These are phyloP conservation scores for Ceratobasidium theobromae DNA, from an alignment of 1,284 basidiomycete species.

Conservation along the genomic window DNA sequence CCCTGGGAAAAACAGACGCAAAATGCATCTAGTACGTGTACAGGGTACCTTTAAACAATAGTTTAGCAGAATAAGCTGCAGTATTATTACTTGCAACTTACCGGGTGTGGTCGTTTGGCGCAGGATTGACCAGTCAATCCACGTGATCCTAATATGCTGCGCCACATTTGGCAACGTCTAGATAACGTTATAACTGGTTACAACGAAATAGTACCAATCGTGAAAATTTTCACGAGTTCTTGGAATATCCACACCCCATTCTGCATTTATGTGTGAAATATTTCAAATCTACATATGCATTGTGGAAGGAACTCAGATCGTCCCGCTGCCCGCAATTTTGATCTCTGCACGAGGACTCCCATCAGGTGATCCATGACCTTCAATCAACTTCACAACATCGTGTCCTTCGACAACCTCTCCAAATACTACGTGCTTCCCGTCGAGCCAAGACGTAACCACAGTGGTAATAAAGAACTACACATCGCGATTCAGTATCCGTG, in stretches of 20 bases:
- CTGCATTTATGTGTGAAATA: neutral
- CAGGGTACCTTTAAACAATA: neutral
- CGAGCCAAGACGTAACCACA: constrained; percentile 73
- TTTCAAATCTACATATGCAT: neutral
- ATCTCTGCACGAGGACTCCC: constrained; percentile 54
- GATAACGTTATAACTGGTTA: neutral
- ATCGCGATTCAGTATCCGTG: constrained; percentile 34
- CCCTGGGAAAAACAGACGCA: neutral
- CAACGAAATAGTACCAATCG: too few species aligned
- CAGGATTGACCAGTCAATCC: neutral
- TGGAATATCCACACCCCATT: neutral
- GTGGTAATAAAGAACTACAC: constrained; percentile 87
- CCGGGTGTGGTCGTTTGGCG: constrained; percentile 17
- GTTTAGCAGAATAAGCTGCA: neutral
- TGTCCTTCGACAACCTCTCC: constrained; percentile 66
- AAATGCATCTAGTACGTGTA: neutral
- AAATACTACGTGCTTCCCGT: constrained; percentile 80
- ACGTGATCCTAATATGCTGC: neutral
- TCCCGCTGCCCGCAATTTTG: constrained; percentile 57
- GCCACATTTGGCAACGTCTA: neutral
- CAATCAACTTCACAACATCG: constrained; percentile 68
- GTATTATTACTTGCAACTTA: neutral
- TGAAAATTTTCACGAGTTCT: too few species aligned
- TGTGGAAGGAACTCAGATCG: neutral
- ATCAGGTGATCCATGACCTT: constrained; percentile 55